A percentile compares a stretch with the other conserved stretches of the same genome.
These are phyloP conservation scores for Cutaneotrichosporon arboriforme DNA, from an alignment of 1,284 basidiomycete species.

Conservation along the genomic window DNA sequence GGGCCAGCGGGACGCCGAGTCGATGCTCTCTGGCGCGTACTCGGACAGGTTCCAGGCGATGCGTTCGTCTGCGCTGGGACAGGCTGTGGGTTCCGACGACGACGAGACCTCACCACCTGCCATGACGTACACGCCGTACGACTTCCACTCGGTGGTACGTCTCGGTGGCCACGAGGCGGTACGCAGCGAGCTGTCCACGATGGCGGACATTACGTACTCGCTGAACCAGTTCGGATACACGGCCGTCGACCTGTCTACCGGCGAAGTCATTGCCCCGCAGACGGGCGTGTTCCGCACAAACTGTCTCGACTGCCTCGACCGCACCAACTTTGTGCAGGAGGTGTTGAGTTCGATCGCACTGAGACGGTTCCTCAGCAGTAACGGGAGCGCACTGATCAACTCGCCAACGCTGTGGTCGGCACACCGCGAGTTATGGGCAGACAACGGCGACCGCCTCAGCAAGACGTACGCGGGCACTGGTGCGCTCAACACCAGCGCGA, in stretches of 20 bases:
- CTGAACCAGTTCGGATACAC: slow-evolving; percentile 81
- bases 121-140: slow-evolving; percentile 72
- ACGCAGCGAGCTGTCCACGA: slow-evolving; percentile 65
- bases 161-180: slow-evolving; percentile 85
- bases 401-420: slow-evolving; percentile 64
- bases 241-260: slow-evolving; percentile 61
- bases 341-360: slow-evolving; percentile 73
- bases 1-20: slow-evolving; percentile 86
- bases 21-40: slow-evolving; percentile 75
- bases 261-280: slow-evolving; percentile 72
- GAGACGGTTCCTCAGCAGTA: slow-evolving; percentile 50
- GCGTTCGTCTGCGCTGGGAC: slow-evolving; percentile 18
- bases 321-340: slow-evolving; percentile 97
- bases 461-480: slow-evolving; percentile 94
- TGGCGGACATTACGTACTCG: slow-evolving; percentile 60
- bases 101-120: slow-evolving; percentile 7
- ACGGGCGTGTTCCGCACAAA: slow-evolving; percentile 89
- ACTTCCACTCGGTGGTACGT: slow-evolving; percentile 82
- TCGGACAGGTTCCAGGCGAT: slow-evolving; percentile 60
- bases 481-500: slow-evolving; percentile 90
- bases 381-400: slow-evolving; percentile 28
- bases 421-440: slow-evolving; percentile 93
- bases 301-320: slow-evolving; percentile 91
- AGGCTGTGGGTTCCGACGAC: slow-evolving; percentile 52
- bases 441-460: slow-evolving; percentile 85